Evolutionary conservation across 1,284 basidiomycete species (phyloP).

Genomic region (Athelia psychrophila): DNA sequence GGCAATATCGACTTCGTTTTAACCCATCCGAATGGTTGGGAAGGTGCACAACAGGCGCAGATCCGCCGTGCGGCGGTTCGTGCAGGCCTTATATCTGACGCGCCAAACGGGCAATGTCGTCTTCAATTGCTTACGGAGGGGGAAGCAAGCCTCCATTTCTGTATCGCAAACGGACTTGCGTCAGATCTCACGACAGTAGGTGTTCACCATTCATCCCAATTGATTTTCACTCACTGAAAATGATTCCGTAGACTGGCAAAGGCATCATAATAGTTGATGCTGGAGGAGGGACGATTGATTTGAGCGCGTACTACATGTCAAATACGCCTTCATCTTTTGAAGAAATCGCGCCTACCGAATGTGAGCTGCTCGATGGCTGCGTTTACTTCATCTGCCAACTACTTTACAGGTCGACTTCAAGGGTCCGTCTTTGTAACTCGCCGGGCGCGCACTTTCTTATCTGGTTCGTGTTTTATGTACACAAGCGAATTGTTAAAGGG

Average conservation of each 20-base stretch:
- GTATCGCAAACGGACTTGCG: constrained; percentile 36
- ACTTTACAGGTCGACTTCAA: constrained; percentile 27
- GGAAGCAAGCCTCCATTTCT: constrained; percentile 47
- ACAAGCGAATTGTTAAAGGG: not conserved
- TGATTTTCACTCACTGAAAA: not conserved
- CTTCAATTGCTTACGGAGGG: constrained; percentile 50
- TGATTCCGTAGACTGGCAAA: constrained; percentile 28
- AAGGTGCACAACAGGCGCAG: constrained; percentile 32
- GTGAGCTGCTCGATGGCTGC: constrained; percentile 20
- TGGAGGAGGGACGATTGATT: constrained; percentile 46
- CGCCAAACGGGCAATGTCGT: constrained; percentile 30
- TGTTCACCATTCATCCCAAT: constrained; percentile 7
- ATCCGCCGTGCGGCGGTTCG: constrained; percentile 33
- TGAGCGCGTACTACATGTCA: constrained; percentile 30
- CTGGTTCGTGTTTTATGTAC: constrained; percentile 18
- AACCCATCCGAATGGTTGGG: constrained; percentile 44
- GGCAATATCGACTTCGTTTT: constrained; percentile 17
- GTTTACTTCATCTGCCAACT: not conserved
- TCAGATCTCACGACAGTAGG: constrained; percentile 35
- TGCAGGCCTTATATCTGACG: constrained; percentile 32
- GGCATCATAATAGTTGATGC: constrained; percentile 47
- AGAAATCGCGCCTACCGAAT: constrained; percentile 30
- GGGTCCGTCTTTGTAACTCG: constrained; percentile 31
- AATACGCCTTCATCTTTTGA: constrained; percentile 17
- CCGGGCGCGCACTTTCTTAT: constrained; percentile 27